Conservation (phyloP, 169 alveolate species). For the Cryptosporidium felis region DNA sequence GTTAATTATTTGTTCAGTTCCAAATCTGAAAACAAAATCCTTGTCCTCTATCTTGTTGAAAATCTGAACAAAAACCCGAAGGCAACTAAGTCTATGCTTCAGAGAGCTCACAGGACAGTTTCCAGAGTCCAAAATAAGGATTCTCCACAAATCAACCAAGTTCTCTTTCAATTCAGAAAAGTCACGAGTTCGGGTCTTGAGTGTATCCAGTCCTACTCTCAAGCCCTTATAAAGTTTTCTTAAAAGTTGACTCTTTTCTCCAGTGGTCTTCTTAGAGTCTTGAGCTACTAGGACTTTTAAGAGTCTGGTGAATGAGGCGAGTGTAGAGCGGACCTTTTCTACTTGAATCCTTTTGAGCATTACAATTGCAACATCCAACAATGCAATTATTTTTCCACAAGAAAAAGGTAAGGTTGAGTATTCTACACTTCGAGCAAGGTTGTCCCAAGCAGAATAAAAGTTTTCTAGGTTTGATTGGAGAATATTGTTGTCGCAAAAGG, state of each 20-base stretch:
- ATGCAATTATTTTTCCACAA: conserved; percentile 32
- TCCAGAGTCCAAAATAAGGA: background rate
- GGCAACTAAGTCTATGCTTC: conserved; percentile 40
- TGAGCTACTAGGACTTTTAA: background rate
- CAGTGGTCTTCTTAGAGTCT: background rate
- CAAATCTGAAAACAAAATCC: background rate
- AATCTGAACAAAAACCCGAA: conserved; percentile 29
- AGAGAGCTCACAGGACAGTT: conserved; percentile 43
- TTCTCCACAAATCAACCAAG: background rate
- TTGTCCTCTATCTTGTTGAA: conserved; percentile 18
- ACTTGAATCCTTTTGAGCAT: conserved; percentile 20
- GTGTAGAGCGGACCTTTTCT: background rate
- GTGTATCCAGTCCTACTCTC: conserved; percentile 10
- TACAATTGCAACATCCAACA: conserved; percentile 52
- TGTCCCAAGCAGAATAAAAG: conserved; percentile 48
- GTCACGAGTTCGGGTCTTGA: background rate
- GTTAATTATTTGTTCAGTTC: conserved; percentile 8
- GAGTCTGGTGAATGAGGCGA: background rate
- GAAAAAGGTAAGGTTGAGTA: conserved; percentile 15
- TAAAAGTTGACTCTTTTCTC: background rate
- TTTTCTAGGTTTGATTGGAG: conserved; percentile 13
- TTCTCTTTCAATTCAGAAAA: background rate
- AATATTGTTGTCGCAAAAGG: conserved; percentile 13
- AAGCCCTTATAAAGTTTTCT: conserved; percentile 39
- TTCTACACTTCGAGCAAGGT: conserved; percentile 31